Evolutionary conservation across 2,329 filamentous ascomycete species (phyloP).

Genomic region (Chalaropsis ovoidea): DNA sequence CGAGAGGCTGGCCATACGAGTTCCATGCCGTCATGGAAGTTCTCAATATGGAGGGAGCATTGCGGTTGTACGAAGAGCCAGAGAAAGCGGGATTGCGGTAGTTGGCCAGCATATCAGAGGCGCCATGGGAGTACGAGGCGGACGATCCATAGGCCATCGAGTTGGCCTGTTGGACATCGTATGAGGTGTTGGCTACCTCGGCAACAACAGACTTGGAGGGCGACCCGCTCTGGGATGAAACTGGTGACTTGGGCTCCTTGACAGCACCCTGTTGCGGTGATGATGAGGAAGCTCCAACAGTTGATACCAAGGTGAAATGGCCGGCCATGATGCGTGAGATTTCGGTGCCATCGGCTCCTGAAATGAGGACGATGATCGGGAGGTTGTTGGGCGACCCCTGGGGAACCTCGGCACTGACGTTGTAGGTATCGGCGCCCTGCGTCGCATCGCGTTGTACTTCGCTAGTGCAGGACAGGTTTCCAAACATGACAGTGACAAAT

Average conservation of each 20-base stretch:
- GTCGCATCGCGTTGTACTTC: conserved; percentile 50
- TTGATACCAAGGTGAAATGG: conserved; percentile 28
- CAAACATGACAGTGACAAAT: conserved; percentile 13
- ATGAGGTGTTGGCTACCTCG: conserved; percentile 11
- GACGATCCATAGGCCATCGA: conserved; percentile 8
- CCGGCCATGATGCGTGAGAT: conserved; percentile 41
- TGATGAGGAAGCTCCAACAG: background rate
- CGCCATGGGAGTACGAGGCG: conserved; percentile 35
- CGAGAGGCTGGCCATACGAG: conserved; percentile 37
- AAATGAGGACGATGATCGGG: conserved; percentile 45
- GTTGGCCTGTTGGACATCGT: conserved; percentile 7
- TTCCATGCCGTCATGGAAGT: conserved; percentile 37
- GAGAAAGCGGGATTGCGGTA: conserved; percentile 46
- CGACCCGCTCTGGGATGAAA: conserved; percentile 33
- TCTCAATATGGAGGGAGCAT: conserved; percentile 32
- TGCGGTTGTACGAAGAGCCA: conserved; percentile 38
- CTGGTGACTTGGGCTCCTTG: conserved; percentile 37
- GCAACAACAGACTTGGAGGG: conserved; percentile 34
- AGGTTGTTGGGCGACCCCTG: conserved; percentile 32
- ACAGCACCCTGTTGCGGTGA: background rate
- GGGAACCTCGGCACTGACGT: conserved; percentile 62
- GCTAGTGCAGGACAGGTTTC: conserved; percentile 39
- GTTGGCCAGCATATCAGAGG: conserved; percentile 45
- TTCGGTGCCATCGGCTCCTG: conserved; percentile 44
- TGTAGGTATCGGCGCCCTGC: conserved; percentile 42